Base-by-base conservation (phyloP, 495 filamentous ascomycete species). In the Penicillium roqueforti region DNA sequence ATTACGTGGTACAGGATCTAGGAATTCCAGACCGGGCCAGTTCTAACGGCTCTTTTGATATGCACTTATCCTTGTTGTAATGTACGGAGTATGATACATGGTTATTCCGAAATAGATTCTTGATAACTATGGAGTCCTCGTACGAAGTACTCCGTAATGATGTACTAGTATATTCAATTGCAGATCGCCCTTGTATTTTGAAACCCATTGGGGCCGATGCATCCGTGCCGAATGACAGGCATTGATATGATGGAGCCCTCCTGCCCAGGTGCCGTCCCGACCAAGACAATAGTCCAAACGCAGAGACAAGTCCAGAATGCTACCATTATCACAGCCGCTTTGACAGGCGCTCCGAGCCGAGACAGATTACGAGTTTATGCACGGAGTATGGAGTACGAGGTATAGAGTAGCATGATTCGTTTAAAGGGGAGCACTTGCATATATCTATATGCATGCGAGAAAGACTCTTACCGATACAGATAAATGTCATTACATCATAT, bases 191-290 rank as follows among this genome's bases (percentile, higher is more conserved):
- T 11, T 14, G n/a, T n/a, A n/a, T n/a, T n/a, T n/a, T n/a, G n/a
- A n/a, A n/a, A n/a, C n/a, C n/a, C n/a, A n/a, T n/a, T n/a, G n/a
- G n/a, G n/a, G 39, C 39, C 19, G 39, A 19, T 25, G 39, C 20
- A 42, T 42, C 39, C 39, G 39, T 10, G n/a, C n/a, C 19, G 16
- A 41, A 41, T 29, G n/a, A 44, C 19, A 36, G 13, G n/a, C 18
- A 22, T 28, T 51, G 34, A 56, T 41, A 56, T 51, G 40, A 56
- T 37, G 9, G 16, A 23, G 10, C 1, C 10, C 13, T 37, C 31
- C 46, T 48, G 31, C 3, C 32, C n/a, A n/a, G n/a, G 38, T 1
- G n/a, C 42, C 8, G 18, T 31, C 25, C 43, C 26, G 9, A 45
- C 0, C 43, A 45, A 7, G n/a, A 8, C 4, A 18, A 10, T 13